Evolutionary conservation across 176 grass and related monocot species (phyloP).

Genomic region (Typha latifolia): DNA sequence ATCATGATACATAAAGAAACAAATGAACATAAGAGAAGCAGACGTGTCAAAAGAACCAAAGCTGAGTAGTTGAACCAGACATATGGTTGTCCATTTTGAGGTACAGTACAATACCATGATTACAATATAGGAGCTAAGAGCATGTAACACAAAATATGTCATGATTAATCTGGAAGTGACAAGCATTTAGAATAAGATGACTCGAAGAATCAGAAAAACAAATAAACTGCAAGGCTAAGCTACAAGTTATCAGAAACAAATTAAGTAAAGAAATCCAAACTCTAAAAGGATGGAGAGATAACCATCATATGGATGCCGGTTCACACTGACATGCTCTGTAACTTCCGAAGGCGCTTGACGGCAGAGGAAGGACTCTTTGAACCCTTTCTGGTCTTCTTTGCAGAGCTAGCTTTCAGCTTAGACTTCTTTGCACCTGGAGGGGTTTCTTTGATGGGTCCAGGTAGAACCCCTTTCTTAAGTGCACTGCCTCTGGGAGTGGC

Average conservation of each 20-base stretch:
- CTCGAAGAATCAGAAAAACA: conserved; percentile 7
- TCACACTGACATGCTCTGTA: conserved; percentile 63
- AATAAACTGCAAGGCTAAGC: conserved; percentile 34
- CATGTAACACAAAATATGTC: neutral
- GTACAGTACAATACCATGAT: neutral
- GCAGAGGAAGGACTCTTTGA: conserved; percentile 50
- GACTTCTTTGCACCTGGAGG: conserved; percentile 25
- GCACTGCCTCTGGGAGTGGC: conserved; percentile 89
- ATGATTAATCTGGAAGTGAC: too few relatives aligned
- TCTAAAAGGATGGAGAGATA: conserved; percentile 20
- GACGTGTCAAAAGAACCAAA: too few relatives aligned
- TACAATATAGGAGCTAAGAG: neutral
- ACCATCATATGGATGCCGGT: neutral
- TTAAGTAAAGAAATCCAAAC: conserved; percentile 26
- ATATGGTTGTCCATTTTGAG: too few relatives aligned
- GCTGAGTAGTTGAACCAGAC: too few relatives aligned
- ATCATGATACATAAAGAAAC: too few relatives aligned
- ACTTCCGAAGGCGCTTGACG: conserved; percentile 67
- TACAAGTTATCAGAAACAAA: conserved; percentile 27
- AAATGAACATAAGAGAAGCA: too few relatives aligned
- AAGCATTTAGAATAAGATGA: too few relatives aligned
- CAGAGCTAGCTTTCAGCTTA: conserved; percentile 62
- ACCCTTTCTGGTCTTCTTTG: conserved; percentile 55
- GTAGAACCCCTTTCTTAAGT: conserved; percentile 76
- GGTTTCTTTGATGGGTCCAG: conserved; percentile 67